Base-by-base conservation (phyloP, 106 monocot genomes). In the Triglochin maritima region DNA sequence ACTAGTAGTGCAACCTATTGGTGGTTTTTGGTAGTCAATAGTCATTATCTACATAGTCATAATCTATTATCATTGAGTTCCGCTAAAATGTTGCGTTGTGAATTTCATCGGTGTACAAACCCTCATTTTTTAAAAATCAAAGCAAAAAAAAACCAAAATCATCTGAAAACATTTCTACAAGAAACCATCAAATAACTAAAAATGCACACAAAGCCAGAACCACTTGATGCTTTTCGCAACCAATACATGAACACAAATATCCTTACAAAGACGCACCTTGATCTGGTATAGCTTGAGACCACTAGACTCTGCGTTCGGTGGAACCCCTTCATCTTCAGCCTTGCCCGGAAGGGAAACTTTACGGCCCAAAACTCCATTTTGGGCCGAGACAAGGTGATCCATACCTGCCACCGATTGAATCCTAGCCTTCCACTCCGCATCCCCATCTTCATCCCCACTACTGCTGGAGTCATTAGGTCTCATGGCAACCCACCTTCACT, bases 261-360 rank as follows among this genome's bases (percentile, higher is more conserved):
- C 41, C 16, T 2, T 41, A 7, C 17, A 29, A 59, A n/a, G 42
- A 7, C 16, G 0, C 4, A 63, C 62, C 62, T 45, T 63, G 62
- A 63, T 63, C 46, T 63, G 62, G 46, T 63, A 63, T 10, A 63
- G 62, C 62, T 63, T 63, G 62, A 46, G 62, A 46, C 62, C 62
- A 46, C 45, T 3, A n/a, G 44, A 46, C 46, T 46, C 4, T 13
- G 2, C 11, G 0, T 44, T 1, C 52, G 0, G 52, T 29, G 29
- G 29, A 29, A 29, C 15, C 17, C 42, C 15, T n/a, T 57, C 57
- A 57, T 57, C 57, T 13, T n/a, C 57, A 57, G 57, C 29, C 29
- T 29, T 29, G 29, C 29, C 29, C 29, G 29, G 29, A 29, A 0
- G 1, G 29, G 29, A 29, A 29, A 29, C 55, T 55, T 55, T 9